Evolutionary conservation across 192 early-diverging fungal genomes (phyloP), one percentile per base, ranked within the genome.

Genomic region (Coemansia sp.): DNA sequence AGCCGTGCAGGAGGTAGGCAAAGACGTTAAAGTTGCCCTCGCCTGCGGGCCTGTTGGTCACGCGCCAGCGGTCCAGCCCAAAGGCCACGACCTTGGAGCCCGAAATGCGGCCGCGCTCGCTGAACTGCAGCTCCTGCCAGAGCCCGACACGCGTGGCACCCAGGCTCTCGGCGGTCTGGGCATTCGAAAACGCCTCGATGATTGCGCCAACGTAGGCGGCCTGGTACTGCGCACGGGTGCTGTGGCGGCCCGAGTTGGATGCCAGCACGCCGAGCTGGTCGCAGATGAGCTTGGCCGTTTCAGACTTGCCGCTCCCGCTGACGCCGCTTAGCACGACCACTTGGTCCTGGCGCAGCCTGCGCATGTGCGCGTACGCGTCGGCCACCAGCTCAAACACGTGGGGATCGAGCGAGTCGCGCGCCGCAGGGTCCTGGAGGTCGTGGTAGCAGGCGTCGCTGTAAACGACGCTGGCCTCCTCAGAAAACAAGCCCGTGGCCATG

Each of bases 111-210:
- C 94, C 92, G 20, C 84, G 67, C 25, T 85, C 85, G 55, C 85
- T 87, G 66, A 89, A 98, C 80, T 98, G 94, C 55, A 91, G 79
- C 71, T 96, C 91, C 24, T 88, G 83, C 77, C 87, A 95, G 40
- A 89, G 73, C 10, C 87, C 86, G 32, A 80, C 87, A 19, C 87
- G 81, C 13, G 90, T 91, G 2, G 90, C 83, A 60, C 76, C 80
- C 22, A 55, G 71, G 50, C 87, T 87, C 38, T 78, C 58, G 11
- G 54, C 29, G 4, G 89, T 90, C 47, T 79, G 63, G 9, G 86
- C 80, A 30, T 79, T 81, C 20, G 87, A 86, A 59, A 98, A 93
- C 6, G 89, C 86, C 52, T 91, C 85, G 13, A 93, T 57, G 41
- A 96, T 78, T 4, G 79, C 76, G 38, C 86, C 80, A 10, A 85